These are phyloP conservation scores for Bolboschoenus planiculmis DNA, from an alignment of 176 grass and related monocot species.

Conservation along the genomic window DNA sequence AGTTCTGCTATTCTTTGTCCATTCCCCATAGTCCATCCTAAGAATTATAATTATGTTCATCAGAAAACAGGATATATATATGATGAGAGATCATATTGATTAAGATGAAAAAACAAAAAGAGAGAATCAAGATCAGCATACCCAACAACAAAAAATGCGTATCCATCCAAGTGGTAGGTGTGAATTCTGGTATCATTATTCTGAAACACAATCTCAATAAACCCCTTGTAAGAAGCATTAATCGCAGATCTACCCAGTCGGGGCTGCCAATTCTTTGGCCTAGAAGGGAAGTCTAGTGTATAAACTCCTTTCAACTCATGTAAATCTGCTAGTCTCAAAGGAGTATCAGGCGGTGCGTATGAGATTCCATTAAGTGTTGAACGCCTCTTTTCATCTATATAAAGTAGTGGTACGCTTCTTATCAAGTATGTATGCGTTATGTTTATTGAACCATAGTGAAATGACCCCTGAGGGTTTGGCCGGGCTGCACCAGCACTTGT, in stretches of 20 bases:
- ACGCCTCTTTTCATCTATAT: constrained; percentile 42
- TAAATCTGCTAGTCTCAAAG: constrained; percentile 69
- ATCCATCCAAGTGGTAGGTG: constrained; percentile 91
- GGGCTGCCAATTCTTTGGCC: constrained; percentile 33
- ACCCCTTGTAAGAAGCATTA: constrained; percentile 77
- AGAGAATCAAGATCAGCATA: constrained; percentile 30
- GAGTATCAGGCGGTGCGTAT: constrained; percentile 60
- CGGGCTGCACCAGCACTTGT: constrained; percentile 66
- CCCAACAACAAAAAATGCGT: constrained; percentile 92
- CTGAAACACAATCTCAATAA: constrained; percentile 88
- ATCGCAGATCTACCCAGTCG: constrained; percentile 51
- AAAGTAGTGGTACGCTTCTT: constrained; percentile 38
- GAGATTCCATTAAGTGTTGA: constrained; percentile 71
- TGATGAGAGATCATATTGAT: neutral
- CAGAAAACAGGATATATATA: neutral
- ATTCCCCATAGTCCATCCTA: constrained; percentile 90
- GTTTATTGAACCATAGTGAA: constrained; percentile 66
- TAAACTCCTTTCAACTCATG: constrained; percentile 53
- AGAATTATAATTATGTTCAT: constrained; percentile 4
- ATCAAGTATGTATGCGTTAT: constrained; percentile 66
- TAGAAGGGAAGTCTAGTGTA: constrained; percentile 56
- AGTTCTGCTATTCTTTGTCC: constrained; percentile 50
- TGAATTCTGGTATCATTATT: constrained; percentile 80
- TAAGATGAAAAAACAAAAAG: neutral
- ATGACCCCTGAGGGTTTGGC: constrained; percentile 87